These are phyloP conservation scores for Colletotrichum trifolii DNA, from an alignment of 2,329 filamentous ascomycete genomes.

Conservation along the genomic window DNA sequence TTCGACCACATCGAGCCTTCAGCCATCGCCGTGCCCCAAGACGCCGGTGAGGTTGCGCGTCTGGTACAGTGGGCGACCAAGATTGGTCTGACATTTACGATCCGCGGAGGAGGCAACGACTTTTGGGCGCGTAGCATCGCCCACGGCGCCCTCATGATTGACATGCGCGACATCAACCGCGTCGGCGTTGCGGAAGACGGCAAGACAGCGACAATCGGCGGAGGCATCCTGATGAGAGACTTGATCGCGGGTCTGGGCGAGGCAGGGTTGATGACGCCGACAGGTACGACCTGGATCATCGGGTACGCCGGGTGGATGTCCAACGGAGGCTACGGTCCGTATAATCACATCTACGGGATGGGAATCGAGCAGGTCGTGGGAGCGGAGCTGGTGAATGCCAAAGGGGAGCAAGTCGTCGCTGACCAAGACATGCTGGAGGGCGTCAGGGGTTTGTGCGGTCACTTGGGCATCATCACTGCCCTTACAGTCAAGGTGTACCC, in stretches of 20 bases:
- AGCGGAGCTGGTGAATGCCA: conserved; percentile 42
- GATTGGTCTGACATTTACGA: background rate
- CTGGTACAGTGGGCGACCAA: conserved; percentile 2
- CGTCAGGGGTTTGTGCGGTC: conserved; percentile 43
- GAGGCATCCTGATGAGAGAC: conserved; percentile 5
- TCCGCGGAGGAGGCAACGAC: conserved; percentile 18
- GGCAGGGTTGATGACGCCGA: conserved; percentile 8
- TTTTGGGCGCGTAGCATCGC: conserved; percentile 17
- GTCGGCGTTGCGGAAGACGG: conserved; percentile 6
- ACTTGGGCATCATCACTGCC: conserved; percentile 43
- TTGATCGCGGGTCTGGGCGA: background rate
- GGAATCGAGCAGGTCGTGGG: conserved; percentile 51
- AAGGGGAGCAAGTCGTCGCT: conserved; percentile 43
- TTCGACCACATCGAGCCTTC: conserved; percentile 8
- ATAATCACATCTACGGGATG: conserved; percentile 43
- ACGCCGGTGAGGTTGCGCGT: background rate
- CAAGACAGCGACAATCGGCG: conserved; percentile 7
- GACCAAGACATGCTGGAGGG: conserved; percentile 43
- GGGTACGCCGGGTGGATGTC: conserved; percentile 50
- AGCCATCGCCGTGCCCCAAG: conserved; percentile 4
- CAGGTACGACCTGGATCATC: conserved; percentile 33
- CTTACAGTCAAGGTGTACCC: conserved; percentile 42
- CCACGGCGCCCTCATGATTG: conserved; percentile 11
- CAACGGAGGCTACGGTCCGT: conserved; percentile 49
- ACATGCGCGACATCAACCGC: conserved; percentile 15